Percentiles rank a stretch among this genome's conserved stretches.
phyloP scores from a whole-genome alignment of 2,329 filamentous ascomycete species.

The Celoporthe dispersa region DNA sequence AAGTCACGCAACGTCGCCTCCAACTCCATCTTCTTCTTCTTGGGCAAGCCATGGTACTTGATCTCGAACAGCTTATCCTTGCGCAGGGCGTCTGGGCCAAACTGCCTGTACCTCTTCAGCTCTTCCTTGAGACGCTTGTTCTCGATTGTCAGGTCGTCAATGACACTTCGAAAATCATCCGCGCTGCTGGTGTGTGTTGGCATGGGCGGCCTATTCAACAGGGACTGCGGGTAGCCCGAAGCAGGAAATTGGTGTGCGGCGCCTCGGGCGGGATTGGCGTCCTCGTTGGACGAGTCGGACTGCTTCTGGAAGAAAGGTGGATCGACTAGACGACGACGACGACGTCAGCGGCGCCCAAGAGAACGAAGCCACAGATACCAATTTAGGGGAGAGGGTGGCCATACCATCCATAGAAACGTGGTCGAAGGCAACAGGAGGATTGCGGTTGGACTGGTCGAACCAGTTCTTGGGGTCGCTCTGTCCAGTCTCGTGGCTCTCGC shows the following conservation, averaged over 20 bases:
- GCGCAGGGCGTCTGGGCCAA: slow-evolving; percentile 67
- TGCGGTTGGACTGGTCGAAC: slow-evolving; percentile 59
- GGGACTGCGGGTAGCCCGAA: slow-evolving; percentile 4
- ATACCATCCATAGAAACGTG: slow-evolving; percentile 53
- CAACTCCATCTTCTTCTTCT: slow-evolving; percentile 75
- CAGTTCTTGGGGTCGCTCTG: slow-evolving; percentile 57
- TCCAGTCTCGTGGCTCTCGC: slow-evolving; percentile 53
- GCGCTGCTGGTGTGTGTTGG: slow-evolving; percentile 62
- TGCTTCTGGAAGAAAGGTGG: slow-evolving; percentile 61
- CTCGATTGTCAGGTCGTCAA: slow-evolving; percentile 84
- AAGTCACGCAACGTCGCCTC: slow-evolving; percentile 76
- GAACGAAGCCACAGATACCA: too few species aligned
- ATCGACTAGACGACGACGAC: slow-evolving; percentile 47
- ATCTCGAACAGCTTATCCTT: slow-evolving; percentile 84
- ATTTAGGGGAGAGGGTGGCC: slow-evolving; percentile 5
- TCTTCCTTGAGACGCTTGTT: slow-evolving; percentile 79
- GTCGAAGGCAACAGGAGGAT: slow-evolving; percentile 49
- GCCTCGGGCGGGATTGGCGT: slow-evolving; percentile 31
- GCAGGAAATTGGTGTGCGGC: slow-evolving; percentile 33
- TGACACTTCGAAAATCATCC: slow-evolving; percentile 80
- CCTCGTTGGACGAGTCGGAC: slow-evolving; percentile 57
- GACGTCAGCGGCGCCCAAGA: background rate
- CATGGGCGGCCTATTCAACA: slow-evolving; percentile 24
- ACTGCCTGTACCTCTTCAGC: slow-evolving; percentile 71
- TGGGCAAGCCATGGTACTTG: slow-evolving; percentile 73